phyloP scores from a whole-genome alignment of 2,329 filamentous ascomycete genomes.

The Hymenotorrendiella dingleyae region DNA sequence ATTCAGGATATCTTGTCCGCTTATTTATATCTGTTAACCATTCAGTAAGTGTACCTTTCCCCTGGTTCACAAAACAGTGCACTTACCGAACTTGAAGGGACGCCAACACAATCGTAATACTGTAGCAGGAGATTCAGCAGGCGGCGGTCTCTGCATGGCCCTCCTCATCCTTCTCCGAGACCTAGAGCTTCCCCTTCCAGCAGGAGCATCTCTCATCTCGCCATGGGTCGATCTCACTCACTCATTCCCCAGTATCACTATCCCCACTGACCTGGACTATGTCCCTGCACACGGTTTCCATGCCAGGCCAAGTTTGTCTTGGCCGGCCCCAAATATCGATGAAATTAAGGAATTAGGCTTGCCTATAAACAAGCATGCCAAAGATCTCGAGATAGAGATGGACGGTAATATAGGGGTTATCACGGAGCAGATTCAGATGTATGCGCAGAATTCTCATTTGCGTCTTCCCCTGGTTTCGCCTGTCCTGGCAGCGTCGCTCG shows the following conservation, averaged over 20 bases:
- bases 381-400: constrained; percentile 58
- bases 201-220: constrained; percentile 80
- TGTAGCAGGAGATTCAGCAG: constrained; percentile 87
- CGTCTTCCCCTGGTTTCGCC: constrained; percentile 67
- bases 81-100: constrained; percentile 32
- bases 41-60: constrained; percentile 40
- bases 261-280: constrained; percentile 56
- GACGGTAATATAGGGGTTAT: constrained; percentile 64
- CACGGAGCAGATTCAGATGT: constrained; percentile 84
- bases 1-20: constrained; percentile 33
- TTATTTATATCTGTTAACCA: constrained; percentile 71
- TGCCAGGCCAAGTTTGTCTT: constrained; percentile 76
- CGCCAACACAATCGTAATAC: constrained; percentile 69
- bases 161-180: constrained; percentile 75
- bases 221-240: constrained; percentile 94
- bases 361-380: constrained; percentile 9
- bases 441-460: constrained; percentile 74
- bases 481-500: background rate
- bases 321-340: constrained; percentile 81
- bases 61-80: background rate
- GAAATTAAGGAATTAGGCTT: constrained; percentile 48
- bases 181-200: constrained; percentile 68
- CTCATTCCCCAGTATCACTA: constrained; percentile 78
- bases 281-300: constrained; percentile 81
- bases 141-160: constrained; percentile 75